Evolutionary conservation across 106 monocot genomes (phyloP).

Genomic region (Posidonia australis): DNA sequence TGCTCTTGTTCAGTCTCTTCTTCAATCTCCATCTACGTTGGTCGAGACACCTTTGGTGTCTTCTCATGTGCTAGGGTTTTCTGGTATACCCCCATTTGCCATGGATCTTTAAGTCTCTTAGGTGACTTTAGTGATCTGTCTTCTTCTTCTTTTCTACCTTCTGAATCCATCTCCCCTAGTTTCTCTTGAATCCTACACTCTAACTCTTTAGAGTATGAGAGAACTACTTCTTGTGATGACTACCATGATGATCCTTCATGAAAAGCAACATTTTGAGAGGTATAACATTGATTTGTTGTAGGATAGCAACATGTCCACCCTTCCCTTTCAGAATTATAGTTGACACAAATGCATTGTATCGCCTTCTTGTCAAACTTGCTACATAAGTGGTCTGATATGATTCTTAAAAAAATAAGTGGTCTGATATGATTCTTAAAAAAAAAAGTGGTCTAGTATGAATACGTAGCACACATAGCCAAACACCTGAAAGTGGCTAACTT

Average conservation of each 20-base stretch:
- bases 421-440: too few relatives aligned
- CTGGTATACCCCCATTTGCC: too few relatives aligned
- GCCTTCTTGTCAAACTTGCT: conserved; percentile 21
- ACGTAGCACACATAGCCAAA: neutral
- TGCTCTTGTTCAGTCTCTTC: too few relatives aligned
- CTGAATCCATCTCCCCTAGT: neutral
- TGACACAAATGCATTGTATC: conserved; percentile 19
- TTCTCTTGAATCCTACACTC: neutral
- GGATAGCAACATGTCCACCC: conserved; percentile 24
- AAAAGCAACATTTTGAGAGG: conserved; percentile 24
- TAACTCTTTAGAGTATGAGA: neutral
- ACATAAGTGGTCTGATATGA: too few relatives aligned
- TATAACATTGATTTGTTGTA: conserved; percentile 13
- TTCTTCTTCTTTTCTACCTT: neutral
- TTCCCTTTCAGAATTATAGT: conserved; percentile 19
- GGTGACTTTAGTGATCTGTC: neutral
- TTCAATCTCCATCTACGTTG: too few relatives aligned
- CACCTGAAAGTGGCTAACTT: neutral
- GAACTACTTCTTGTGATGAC: neutral
- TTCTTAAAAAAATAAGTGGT: too few relatives aligned
- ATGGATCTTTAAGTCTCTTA: too few relatives aligned
- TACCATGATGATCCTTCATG: conserved; percentile 23
- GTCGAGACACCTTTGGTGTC: too few relatives aligned
- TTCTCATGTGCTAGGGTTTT: too few relatives aligned
- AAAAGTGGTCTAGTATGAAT: conserved; percentile 5